Conservation (phyloP, 495 filamentous ascomycete species). For the Podospora fimiseda region DNA sequence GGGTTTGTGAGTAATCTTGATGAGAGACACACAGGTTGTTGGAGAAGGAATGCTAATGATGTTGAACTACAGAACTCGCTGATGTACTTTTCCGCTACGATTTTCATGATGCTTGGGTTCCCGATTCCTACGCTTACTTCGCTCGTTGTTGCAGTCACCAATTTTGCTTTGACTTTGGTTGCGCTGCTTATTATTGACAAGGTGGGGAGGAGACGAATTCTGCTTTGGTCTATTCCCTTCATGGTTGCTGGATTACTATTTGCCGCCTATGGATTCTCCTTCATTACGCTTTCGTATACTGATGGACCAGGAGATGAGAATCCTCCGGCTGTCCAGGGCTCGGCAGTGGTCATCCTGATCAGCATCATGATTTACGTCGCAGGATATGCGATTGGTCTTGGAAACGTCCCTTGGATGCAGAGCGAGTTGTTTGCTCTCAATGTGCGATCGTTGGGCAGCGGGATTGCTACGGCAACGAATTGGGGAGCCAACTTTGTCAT, state of each 20-base stretch:
- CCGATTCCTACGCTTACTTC: conserved; percentile 73
- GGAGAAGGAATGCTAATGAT: conserved; percentile 12
- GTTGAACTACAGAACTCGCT: conserved; percentile 58
- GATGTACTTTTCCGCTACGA: conserved; percentile 94
- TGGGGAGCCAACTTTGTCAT: conserved; percentile 88
- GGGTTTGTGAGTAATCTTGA: conserved; percentile 60
- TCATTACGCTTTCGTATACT: conserved; percentile 40
- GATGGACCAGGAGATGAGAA: not conserved
- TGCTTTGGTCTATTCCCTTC: conserved; percentile 77
- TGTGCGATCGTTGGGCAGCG: conserved; percentile 75
- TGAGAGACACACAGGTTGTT: not conserved
- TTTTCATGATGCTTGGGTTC: conserved; percentile 78
- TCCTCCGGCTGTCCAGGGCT: conserved; percentile 22
- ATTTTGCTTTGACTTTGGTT: conserved; percentile 71
- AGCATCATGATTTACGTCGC: conserved; percentile 79
- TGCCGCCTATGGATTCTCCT: conserved; percentile 61
- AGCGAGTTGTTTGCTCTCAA: conserved; percentile 81
- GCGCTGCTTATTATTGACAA: conserved; percentile 75
- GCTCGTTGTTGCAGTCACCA: conserved; percentile 74
- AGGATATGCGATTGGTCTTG: conserved; percentile 79
- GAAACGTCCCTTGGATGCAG: conserved; percentile 91
- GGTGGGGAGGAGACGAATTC: conserved; percentile 71
- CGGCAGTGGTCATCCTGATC: conserved; percentile 53
- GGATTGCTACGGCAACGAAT: conserved; percentile 78
- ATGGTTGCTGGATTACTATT: conserved; percentile 69